Evolutionary conservation across 805 yeast species (phyloP).

Genomic region (Starmerella vitae): DNA sequence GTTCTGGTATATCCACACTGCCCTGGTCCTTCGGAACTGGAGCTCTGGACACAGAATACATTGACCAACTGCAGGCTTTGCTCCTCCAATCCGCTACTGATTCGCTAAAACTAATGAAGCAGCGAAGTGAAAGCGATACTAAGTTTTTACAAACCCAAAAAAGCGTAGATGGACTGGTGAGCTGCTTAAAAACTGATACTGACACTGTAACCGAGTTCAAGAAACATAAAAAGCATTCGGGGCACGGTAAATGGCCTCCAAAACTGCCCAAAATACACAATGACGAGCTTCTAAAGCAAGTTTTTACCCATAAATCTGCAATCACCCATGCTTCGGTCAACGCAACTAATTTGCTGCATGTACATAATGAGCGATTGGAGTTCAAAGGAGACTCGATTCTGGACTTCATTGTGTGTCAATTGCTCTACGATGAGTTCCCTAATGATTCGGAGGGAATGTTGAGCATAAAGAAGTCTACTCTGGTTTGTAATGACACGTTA

Average conservation of each 20-base stretch:
- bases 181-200: neutral
- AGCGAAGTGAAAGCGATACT: slow-evolving; percentile 6
- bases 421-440: slow-evolving; percentile 55
- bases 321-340: slow-evolving; percentile 36
- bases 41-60: slow-evolving; percentile 3
- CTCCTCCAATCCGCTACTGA: slow-evolving; percentile 8
- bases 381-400: slow-evolving; percentile 82
- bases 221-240: neutral
- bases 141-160: slow-evolving; percentile 1
- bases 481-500: slow-evolving; percentile 62
- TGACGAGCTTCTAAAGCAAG: slow-evolving; percentile 47
- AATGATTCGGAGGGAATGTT: slow-evolving; percentile 67
- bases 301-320: slow-evolving; percentile 69
- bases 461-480: slow-evolving; percentile 50
- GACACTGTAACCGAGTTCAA: neutral
- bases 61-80: slow-evolving; percentile 16
- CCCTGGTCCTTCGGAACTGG: slow-evolving; percentile 7
- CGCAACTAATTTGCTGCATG: slow-evolving; percentile 41
- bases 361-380: slow-evolving; percentile 79
- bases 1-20: slow-evolving; percentile 14
- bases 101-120: slow-evolving; percentile 3
- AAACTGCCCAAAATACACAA: slow-evolving; percentile 53
- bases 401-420: slow-evolving; percentile 54
- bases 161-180: neutral
- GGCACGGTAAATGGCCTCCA: slow-evolving; percentile 49